Base-by-base conservation (phyloP, 2,329 filamentous ascomycete genomes). In the Huntiella abstrusa region DNA sequence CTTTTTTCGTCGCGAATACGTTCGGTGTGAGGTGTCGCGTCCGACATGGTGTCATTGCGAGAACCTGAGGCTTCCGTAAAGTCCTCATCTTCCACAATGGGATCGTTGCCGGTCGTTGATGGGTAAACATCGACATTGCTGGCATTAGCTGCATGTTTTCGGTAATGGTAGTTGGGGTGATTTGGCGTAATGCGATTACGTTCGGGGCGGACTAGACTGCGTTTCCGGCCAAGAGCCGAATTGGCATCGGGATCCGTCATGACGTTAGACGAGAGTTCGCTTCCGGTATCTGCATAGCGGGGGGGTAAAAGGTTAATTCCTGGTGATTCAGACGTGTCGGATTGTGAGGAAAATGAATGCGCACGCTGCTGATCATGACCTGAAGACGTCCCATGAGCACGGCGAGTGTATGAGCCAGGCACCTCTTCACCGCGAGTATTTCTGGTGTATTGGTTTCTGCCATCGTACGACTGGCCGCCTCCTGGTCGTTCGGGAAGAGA, bases 101-200 rank as follows among this genome's bases (percentile, higher is more conserved):
- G 85, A 55, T 96, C 87, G 55, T 93, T 83, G 51, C 91, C 91
- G 0, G 91, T 96, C 5, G 84, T 82, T 0, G 91, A 96, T 1
- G 92, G 91, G 53, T 85, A 69, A 4, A 86, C 81, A 47, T 80
- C 72, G 86, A 98, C 95, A 53, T 88, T 83, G 55, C 86, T 83
- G 6, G 92, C 94, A 53, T 88, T 83, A 55, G 86, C 83, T 7
- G 92, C 86, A 73, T 94, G 87, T 60, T 93, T 83, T 54, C 85
- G 78, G 62, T 98, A 98, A 63, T 95, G 75, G 58, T 95, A 98
- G 60, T 96, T 92, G 11, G 87, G 86, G 59, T 96, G 86, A 54
- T 87, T 82, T 52, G 72, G 77, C 54, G 87, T 82, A 54, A 93
- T 84, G 54, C 82, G 76, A 56, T 81, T 81, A 53, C 91, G 76